Evolutionary conservation across 1,139 yeast genomes (phyloP), one percentile per base, ranked within the genome.

Genomic region (Zygoascus hellenicus): DNA sequence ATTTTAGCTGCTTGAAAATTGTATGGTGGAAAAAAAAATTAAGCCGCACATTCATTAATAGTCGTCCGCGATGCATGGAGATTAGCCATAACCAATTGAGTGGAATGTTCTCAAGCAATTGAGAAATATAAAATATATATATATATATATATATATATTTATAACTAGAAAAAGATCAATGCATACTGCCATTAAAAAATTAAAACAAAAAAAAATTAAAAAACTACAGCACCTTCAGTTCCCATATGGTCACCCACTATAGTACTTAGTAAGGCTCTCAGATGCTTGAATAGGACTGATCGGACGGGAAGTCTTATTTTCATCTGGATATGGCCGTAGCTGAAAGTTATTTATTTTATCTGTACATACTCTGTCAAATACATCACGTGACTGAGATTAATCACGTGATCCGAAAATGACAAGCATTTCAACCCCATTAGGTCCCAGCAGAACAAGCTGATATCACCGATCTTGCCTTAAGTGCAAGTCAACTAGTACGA

Each of bases 281-380:
- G 46, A 38, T 33, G 46, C 46, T 43, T 43, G 40, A 43, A 38
- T 43, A 43, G 34, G 46, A 38, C 40, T 43, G 46, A 43, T 43
- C 46, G 46, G 46, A 43, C 46, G 46, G 46, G 46, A 43, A 43
- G 40, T 38, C 46, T 38, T 43, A 38, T 38, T 43, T 43, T 43
- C 46, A 43, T 38, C 46, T 38, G 42, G 46, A 43, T 43, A 38
- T 43, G 42, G 36, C 40, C 48, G 44, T 45, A 43, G 46, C 42
- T 43, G 46, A 28, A 13, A 35, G 28, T n/a, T 26, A 16, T 7
- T 15, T 28, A 16, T 40, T 26, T 4, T 5, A 4, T 5, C 26
- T 7, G 26, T 22, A 5, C 26, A 22, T 22, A 22, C 26, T 7
- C 26, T 22, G 26, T 5, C 4, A 22, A 22, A 22, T 22, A 22